phyloP scores from a whole-genome alignment of 2,329 filamentous ascomycete genomes.

The Aspergillus ibericus region DNA sequence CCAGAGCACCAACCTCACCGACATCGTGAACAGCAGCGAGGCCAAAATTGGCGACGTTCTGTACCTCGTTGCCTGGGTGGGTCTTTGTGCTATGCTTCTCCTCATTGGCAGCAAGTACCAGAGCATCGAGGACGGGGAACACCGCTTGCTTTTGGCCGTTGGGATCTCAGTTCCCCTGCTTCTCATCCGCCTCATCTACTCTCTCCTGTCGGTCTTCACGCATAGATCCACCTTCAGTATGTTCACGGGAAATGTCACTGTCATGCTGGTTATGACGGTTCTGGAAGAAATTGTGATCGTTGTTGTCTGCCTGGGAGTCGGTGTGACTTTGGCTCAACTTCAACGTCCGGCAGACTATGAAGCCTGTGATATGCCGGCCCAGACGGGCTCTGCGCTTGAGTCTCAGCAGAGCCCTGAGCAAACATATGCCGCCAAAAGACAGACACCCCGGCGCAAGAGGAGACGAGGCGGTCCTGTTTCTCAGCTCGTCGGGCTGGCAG shows the following conservation, averaged over 20 bases:
- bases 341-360: neutral
- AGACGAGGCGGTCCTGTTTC: constrained; percentile 7
- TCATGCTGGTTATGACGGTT: constrained; percentile 50
- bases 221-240: constrained; percentile 46
- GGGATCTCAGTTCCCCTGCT: constrained; percentile 50
- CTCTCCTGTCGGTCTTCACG: constrained; percentile 46
- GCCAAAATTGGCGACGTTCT: constrained; percentile 47
- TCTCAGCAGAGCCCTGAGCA: neutral
- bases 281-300: constrained; percentile 54
- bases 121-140: constrained; percentile 46
- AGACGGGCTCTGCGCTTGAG: neutral
- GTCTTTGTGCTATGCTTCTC: constrained; percentile 37
- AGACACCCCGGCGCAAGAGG: constrained; percentile 3
- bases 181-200: constrained; percentile 52
- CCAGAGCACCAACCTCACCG: constrained; percentile 21
- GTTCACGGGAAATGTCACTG: constrained; percentile 40
- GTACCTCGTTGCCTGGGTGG: constrained; percentile 44
- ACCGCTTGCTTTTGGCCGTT: constrained; percentile 48
- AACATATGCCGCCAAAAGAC: neutral
- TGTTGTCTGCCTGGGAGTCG: constrained; percentile 39
- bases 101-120: constrained; percentile 32
- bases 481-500: neutral
- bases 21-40: constrained; percentile 38
- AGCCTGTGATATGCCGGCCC: neutral
- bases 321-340: constrained; percentile 22